Base-by-base conservation (phyloP, 495 filamentous ascomycete species). In the Trichoderma asperelloides region DNA sequence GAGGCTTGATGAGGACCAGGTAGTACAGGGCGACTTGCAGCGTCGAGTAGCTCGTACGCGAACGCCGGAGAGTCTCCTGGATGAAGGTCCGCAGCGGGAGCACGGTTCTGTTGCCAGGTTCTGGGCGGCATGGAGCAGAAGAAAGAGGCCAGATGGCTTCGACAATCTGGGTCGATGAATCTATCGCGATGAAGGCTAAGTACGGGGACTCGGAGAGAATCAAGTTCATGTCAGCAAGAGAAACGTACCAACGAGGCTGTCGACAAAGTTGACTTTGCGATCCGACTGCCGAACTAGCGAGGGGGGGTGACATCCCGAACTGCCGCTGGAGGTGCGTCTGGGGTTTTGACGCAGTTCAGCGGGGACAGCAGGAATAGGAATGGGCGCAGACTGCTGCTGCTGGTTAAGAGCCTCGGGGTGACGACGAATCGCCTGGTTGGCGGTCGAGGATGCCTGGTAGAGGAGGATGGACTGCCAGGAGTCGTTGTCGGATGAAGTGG, bases 11-110 rank as follows among this genome's bases (percentile, higher is more conserved):
- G 69, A 97, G 85, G 76, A 98, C 88, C 72, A 98, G 79, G 75
- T 98, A 98, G 77, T 97, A 98, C 55, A 98, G 81, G 37, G 96
- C 94, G 64, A 98, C 96, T 78, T 97, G 96, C 66, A 98, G 78
- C 37, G 95, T 98, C 68, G 93, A 97, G 78, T 96, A 98, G 79
- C 93, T 97, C 51, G 95, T 96, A 71, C 93, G 87, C 51, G 95
- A 98, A 68, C 95, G 85, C 69, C 93, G 90, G 69, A 98, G 85
- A 28, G 95, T 97, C 80, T 98, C 95, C 76, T 97, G 93, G 72
- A 98, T 97, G 76, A 97, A 98, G 43, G 89, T 93, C 68, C 94
- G 89, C 68, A 98, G 83, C 67, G 94, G 93, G 69, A 98, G 82
- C 66, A 97, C 91, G 21, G 89, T 88, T 71, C 88, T 84, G 65